Evolutionary conservation across 2,329 filamentous ascomycete species (phyloP), one percentile per base, ranked within the genome.

Genomic region (Botrytis medusae): DNA sequence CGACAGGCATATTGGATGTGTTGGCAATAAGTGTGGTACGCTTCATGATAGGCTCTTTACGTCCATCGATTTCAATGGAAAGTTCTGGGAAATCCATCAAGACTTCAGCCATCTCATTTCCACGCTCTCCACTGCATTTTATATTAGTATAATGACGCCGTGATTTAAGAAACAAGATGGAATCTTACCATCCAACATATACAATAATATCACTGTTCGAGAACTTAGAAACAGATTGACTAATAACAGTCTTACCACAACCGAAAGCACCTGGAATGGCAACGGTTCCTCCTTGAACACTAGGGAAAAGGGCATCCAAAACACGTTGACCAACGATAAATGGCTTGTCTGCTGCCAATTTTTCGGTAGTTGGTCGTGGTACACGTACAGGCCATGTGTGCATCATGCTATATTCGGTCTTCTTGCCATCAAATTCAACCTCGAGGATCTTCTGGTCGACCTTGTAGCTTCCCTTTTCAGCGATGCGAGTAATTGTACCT

Each of bases 61-160:
- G 94, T 79, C 96, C 96, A 61, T 97, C 92, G 79, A 98, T 90
- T 29, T 97, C 92, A 81, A 99, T 99, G 65, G 93, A 93, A 77
- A 99, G 93, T 88, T 98, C 95, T 74, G 96, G 96, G 88, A 99
- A 99, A 85, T 99, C 96, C 93, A 98, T 98, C 88, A 99, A 88
- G 79, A 99, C 96, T 88, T 99, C 96, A 77, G 96, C 96, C 96
- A 99, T 99, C 85, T 99, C 96, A 82, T 99, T 99, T 78, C 96
- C 96, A 79, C 96, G 93, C 85, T 99, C 96, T 79, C 95, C 84
- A 81, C 71, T 68, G 25, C n/a, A 48, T 22, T 40, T 44, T 10
- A 37, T 37, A 34, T 72, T 60, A 72, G 62, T 14, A 37, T 14
- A 16, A 40, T 32, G 3, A n/a, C 29, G 12, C 8, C 4, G 18